Evolutionary conservation across 176 grass and related monocot species (phyloP), one percentile per base, ranked within the genome.

Genomic region (Triticum turgidum): DNA sequence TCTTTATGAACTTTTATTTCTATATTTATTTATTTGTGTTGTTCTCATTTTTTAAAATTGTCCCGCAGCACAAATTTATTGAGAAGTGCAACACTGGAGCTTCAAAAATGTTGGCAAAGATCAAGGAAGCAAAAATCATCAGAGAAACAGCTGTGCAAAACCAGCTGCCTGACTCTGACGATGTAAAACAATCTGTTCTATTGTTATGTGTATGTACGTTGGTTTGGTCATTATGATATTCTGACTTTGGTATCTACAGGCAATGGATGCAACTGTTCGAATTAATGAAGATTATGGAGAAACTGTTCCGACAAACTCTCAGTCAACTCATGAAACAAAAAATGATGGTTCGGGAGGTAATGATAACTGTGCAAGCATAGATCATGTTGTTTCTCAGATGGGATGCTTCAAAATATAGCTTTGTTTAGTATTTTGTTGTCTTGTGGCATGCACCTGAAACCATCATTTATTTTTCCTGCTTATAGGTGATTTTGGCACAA

Each of bases 51-150:
- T 81, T 17, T 30, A 14, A 47, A 91, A 74, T 80, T 47, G 20
- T 81, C 76, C 18, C 77, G 34, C 84, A 99, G 97, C 97, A 99
- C 85, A 99, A 99, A 76, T 99, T 99, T 85, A 96, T 96, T 85
- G 97, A 99, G 78, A 99, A 91, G 65, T 96, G 97, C 66, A 99
- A 90, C 27, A 91, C 88, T 83, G 94, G 94, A 89, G 94, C 97
- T 90, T 92, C 89, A 12, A 99, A 99, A 88, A 96, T 99, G 97
- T 73, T 99, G 71, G 92, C 97, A 47, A 96, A 95, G 54, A 93
- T 99, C 30, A 96, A 94, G 76, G 90, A 92, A 85, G 92, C 97
- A 45, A 96, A 94, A 86, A 86, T 91, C 82, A 90, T 99, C 38
- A 95, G 93, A 91, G 85, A 80, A 25, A 90, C 86, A 62, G 73